Evolutionary conservation across 2,329 filamentous ascomycete genomes (phyloP).

Genomic region (Exophiala lecanii-corni): DNA sequence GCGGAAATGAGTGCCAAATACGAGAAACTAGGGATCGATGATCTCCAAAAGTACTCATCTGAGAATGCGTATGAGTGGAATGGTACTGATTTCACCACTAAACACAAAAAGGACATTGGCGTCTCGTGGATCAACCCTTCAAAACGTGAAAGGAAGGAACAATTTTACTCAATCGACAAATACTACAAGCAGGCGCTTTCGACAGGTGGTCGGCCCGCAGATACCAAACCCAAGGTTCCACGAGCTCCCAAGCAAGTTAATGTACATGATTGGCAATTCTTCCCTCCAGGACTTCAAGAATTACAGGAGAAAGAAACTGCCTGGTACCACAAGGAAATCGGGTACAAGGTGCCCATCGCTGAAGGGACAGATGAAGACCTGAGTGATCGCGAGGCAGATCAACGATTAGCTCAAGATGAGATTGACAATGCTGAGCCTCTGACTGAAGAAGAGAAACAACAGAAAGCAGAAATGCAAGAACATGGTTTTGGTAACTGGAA

Average conservation of each 20-base stretch:
- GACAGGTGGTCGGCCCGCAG: conserved; percentile 67
- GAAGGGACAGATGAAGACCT: conserved; percentile 86
- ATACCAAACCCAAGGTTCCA: conserved; percentile 92
- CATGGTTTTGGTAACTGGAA: conserved; percentile 95
- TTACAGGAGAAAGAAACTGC: conserved; percentile 96
- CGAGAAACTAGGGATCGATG: conserved; percentile 93
- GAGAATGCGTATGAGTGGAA: conserved; percentile 99
- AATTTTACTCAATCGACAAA: conserved; percentile 97
- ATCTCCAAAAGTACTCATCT: conserved; percentile 94
- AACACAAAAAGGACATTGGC: conserved; percentile 84
- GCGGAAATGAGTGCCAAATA: conserved; percentile 89
- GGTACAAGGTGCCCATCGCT: conserved; percentile 84
- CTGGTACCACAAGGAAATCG: conserved; percentile 91
- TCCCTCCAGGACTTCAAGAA: conserved; percentile 75
- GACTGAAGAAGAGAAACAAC: conserved; percentile 81
- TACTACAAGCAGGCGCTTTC: conserved; percentile 92
- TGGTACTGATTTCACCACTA: conserved; percentile 80
- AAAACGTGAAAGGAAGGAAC: conserved; percentile 96
- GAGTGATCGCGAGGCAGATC: conserved; percentile 79
- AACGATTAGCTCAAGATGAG: conserved; percentile 79
- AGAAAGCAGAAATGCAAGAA: conserved; percentile 75
- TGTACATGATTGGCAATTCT: conserved; percentile 97
- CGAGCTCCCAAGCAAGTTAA: conserved; percentile 86
- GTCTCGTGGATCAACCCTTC: conserved; percentile 97
- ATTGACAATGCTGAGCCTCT: conserved; percentile 88